These are phyloP conservation scores for Leccinum variicolor DNA, from an alignment of 768 basidiomycete species.

Conservation along the genomic window DNA sequence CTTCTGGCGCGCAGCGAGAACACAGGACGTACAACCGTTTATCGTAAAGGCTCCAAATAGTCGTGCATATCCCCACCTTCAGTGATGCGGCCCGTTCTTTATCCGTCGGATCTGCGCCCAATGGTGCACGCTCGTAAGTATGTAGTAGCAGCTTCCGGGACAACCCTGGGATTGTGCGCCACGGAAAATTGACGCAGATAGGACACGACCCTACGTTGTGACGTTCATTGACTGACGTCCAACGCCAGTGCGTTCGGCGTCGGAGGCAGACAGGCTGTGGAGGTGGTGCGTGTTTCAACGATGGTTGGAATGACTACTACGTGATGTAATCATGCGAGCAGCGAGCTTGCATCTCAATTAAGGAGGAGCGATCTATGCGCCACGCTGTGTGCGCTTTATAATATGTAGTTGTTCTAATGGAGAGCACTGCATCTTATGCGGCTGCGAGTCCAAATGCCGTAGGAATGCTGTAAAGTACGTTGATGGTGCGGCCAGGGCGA, in stretches of 20 bases:
- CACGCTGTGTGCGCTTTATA: background rate
- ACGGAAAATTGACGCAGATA: background rate
- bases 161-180: background rate
- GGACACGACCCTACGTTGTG: background rate
- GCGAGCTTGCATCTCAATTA: background rate
- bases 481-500: background rate
- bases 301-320: background rate
- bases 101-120: background rate
- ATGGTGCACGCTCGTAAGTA: background rate
- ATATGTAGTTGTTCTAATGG: background rate
- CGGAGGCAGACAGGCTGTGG: background rate
- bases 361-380: background rate
- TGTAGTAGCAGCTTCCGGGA: background rate
- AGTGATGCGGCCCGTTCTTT: background rate
- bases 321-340: background rate
- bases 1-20: background rate
- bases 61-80: background rate
- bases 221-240: background rate
- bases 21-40: background rate
- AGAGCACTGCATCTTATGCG: background rate
- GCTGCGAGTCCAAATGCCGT: background rate
- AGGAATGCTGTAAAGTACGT: background rate
- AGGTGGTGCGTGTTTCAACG: background rate
- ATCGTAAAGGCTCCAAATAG: background rate
- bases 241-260: background rate